phyloP scores from a whole-genome alignment of 164 flowering plant species.

The Dillenia suffruticosa region DNA sequence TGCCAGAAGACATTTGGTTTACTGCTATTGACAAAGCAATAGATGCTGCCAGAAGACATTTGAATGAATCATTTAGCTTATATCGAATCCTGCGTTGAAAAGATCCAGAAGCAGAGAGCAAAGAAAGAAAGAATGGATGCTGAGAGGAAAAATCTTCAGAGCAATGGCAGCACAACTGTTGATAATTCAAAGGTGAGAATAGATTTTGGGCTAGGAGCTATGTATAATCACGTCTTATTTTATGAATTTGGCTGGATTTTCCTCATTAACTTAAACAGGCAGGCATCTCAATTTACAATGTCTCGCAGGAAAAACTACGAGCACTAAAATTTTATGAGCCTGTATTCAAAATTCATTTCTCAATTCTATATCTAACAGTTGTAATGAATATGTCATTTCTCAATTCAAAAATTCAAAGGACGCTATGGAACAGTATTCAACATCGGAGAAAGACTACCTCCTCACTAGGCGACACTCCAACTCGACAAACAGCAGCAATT shows the following conservation, averaged over 20 bases:
- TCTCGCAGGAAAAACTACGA: constrained; percentile 9
- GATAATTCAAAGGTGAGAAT: constrained; percentile 41
- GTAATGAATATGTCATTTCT: too few species aligned
- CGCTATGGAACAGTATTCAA: too few species aligned
- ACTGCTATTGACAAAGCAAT: constrained; percentile 92
- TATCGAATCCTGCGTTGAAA: constrained; percentile 72
- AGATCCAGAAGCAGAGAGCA: constrained; percentile 75
- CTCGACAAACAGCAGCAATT: constrained; percentile 52
- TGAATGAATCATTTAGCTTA: constrained; percentile 88
- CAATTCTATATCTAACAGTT: too few species aligned
- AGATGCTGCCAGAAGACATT: constrained; percentile 69
- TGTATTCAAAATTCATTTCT: too few species aligned
- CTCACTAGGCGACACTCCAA: constrained; percentile 67
- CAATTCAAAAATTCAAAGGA: too few species aligned
- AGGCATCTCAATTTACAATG: background rate
- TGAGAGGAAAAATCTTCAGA: constrained; percentile 23
- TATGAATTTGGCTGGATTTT: background rate
- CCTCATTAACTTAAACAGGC: too few species aligned
- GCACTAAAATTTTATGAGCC: too few species aligned
- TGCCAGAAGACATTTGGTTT: constrained; percentile 86
- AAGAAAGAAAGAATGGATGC: constrained; percentile 36
- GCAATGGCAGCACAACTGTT: constrained; percentile 12
- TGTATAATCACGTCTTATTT: background rate
- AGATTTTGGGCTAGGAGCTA: background rate
- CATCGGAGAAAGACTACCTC: constrained; percentile 47